Conservation (phyloP, 805 yeast species). For the Candida chauliodis region DNA sequence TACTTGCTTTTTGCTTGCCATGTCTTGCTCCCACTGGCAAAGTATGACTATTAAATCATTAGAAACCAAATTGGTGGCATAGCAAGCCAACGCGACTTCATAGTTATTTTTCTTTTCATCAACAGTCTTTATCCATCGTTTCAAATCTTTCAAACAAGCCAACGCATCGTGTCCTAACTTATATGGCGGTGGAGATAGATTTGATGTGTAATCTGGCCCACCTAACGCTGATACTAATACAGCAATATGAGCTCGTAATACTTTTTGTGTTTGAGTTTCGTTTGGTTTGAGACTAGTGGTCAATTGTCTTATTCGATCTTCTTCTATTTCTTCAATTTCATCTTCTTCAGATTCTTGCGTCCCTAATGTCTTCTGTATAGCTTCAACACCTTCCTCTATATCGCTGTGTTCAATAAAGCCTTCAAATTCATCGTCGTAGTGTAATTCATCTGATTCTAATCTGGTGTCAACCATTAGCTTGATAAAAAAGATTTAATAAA, state of each 20-base stretch:
- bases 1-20: conserved; percentile 27
- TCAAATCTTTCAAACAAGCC: conserved; percentile 83
- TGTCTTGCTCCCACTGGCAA: conserved; percentile 61
- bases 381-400: neutral
- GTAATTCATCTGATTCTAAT: conserved; percentile 12
- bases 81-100: conserved; percentile 86
- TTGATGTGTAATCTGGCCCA: conserved; percentile 66
- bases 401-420: conserved; percentile 35
- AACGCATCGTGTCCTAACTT: conserved; percentile 83
- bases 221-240: conserved; percentile 87
- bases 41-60: conserved; percentile 75
- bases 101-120: conserved; percentile 69
- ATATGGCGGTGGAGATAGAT: conserved; percentile 49
- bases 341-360: too few relatives aligned
- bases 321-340: conserved; percentile 13
- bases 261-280: conserved; percentile 33
- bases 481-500: neutral
- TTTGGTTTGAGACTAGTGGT: conserved; percentile 26
- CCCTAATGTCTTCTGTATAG: neutral
- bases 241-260: conserved; percentile 69
- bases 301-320: conserved; percentile 20
- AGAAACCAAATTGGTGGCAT: conserved; percentile 68
- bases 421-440: conserved; percentile 22
- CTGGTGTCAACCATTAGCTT: conserved; percentile 1
- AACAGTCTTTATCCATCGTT: conserved; percentile 80